Evolutionary conservation across 257 asterid genomes (phyloP).

Genomic region (Capsicum chinense): DNA sequence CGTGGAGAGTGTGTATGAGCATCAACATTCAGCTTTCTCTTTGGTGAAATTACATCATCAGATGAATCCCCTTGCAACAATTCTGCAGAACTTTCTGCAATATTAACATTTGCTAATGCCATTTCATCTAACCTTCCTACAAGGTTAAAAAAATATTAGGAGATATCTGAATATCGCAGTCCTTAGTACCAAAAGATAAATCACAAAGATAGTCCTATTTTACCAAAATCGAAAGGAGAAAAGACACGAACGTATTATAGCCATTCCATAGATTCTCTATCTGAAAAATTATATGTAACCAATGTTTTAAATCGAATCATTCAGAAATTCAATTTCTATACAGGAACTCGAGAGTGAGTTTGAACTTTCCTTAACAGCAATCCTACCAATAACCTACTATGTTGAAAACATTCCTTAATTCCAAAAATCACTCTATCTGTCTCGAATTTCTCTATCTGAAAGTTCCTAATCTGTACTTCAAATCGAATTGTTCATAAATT

Average conservation of each 20-base stretch:
- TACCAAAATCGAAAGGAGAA: background rate
- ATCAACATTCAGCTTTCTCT: constrained; percentile 11
- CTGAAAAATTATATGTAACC: background rate
- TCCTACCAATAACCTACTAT: background rate
- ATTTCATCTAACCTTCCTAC: constrained; percentile 29
- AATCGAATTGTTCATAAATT: background rate
- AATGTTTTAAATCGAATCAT: background rate
- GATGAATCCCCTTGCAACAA: constrained; percentile 23
- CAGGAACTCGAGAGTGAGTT: background rate
- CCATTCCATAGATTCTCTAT: constrained; percentile 6
- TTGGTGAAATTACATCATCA: background rate
- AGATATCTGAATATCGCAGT: background rate
- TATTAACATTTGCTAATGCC: constrained; percentile 13
- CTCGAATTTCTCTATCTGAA: background rate
- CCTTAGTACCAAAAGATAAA: background rate
- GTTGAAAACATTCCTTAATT: background rate
- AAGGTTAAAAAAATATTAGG: background rate
- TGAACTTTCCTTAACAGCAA: no score
- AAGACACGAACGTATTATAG: background rate
- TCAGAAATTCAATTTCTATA: background rate
- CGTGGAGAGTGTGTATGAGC: background rate
- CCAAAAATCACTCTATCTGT: background rate
- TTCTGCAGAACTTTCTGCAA: constrained; percentile 1
- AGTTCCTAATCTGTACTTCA: background rate
- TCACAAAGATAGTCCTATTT: background rate